Evolutionary conservation across 768 basidiomycete genomes (phyloP).

Genomic region (Termitomyces bulborhizus): DNA sequence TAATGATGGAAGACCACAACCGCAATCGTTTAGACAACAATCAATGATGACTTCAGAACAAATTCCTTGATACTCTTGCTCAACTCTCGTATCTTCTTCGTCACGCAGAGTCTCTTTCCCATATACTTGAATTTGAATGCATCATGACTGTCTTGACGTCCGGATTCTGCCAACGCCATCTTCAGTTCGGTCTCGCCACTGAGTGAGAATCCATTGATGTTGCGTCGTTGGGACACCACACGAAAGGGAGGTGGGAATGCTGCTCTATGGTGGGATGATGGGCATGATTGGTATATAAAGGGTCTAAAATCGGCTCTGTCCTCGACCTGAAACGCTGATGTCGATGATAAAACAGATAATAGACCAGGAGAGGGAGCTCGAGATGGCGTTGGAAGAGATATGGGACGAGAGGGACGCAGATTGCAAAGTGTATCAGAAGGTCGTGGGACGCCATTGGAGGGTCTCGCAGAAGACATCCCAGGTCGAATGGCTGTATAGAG

Average conservation of each 20-base stretch:
- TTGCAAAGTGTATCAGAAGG: not conserved
- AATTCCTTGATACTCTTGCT: conserved; percentile 25
- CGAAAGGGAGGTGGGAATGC: conserved; percentile 19
- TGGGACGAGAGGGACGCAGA: conserved; percentile 1
- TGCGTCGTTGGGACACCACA: conserved; percentile 10
- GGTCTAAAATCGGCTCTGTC: conserved; percentile 5
- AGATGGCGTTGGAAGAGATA: conserved; percentile 10
- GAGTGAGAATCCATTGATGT: conserved; percentile 39
- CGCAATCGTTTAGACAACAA: not conserved
- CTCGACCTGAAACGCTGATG: conserved; percentile 7
- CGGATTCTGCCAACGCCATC: conserved; percentile 43
- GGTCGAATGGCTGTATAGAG: conserved; percentile 49
- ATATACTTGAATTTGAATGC: conserved; percentile 17
- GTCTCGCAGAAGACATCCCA: conserved; percentile 8
- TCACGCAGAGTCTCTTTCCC: conserved; percentile 7
- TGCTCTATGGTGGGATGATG: not conserved
- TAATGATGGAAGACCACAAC: not conserved
- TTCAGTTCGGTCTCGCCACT: conserved; percentile 56
- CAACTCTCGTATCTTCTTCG: conserved; percentile 11
- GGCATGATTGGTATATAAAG: conserved; percentile 13
- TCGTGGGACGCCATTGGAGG: not conserved
- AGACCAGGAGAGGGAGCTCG: conserved; percentile 14
- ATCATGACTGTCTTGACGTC: conserved; percentile 12
- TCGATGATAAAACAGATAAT: conserved; percentile 12
- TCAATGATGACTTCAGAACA: conserved; percentile 7